Conservation (phyloP, 179 eudicot genomes). For the Silene vulgaris region DNA sequence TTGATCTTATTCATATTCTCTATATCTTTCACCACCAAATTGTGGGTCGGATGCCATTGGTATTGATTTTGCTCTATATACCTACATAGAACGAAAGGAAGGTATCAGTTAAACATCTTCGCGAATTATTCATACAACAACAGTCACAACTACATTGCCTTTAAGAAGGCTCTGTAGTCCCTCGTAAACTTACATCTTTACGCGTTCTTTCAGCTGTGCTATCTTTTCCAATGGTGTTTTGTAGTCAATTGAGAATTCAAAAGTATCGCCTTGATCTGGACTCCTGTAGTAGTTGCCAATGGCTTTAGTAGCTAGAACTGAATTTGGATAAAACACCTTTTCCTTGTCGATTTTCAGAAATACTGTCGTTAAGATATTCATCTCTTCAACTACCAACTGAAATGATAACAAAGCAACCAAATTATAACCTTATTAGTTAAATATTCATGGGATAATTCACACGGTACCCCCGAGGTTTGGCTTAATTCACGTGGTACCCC, state of each 20-base stretch:
- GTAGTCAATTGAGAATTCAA: conserved; percentile 37
- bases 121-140: not conserved
- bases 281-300: conserved; percentile 44
- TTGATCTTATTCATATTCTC: conserved; percentile 36
- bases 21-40: conserved; percentile 31
- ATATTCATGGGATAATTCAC: too few relatives aligned
- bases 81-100: conserved; percentile 15
- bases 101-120: not conserved
- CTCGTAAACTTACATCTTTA: conserved; percentile 33
- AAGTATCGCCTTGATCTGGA: conserved; percentile 36
- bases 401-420: not conserved
- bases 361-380: conserved; percentile 44
- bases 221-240: conserved; percentile 34
- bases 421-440: not conserved
- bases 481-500: too few relatives aligned
- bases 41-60: conserved; percentile 31
- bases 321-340: conserved; percentile 39
- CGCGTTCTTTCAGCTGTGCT: conserved; percentile 27
- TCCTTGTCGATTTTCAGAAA: conserved; percentile 37
- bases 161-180: too few relatives aligned
- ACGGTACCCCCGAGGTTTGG: too few relatives aligned
- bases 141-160: not conserved
- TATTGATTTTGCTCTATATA: conserved; percentile 27
- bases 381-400: conserved; percentile 54
- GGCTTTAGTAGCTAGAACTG: conserved; percentile 33